Evolutionary conservation across 345 rosid genomes (phyloP).

Genomic region (Gossypium thurberi): DNA sequence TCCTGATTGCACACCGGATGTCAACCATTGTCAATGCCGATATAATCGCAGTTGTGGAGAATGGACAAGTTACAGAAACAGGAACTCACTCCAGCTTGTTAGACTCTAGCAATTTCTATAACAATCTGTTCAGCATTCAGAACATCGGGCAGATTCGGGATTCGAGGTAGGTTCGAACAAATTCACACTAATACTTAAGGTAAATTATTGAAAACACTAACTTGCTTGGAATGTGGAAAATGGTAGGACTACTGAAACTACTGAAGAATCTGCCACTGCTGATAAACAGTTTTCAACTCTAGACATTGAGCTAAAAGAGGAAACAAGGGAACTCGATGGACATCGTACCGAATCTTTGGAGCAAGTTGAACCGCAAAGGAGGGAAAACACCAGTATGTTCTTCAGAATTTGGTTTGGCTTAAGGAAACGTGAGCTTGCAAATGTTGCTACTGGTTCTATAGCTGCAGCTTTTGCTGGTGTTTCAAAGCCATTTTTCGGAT

Average conservation of each 20-base stretch:
- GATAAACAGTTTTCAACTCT: slow-evolving; percentile 9
- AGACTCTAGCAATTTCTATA: slow-evolving; percentile 37
- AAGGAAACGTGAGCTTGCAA: slow-evolving; percentile 32
- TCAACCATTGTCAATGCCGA: slow-evolving; percentile 54
- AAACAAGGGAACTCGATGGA: not conserved
- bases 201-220: not conserved
- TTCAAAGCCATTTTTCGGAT: slow-evolving; percentile 61
- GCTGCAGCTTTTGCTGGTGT: slow-evolving; percentile 67
- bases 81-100: slow-evolving; percentile 54
- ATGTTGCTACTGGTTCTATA: slow-evolving; percentile 33
- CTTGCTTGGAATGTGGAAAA: not conserved
- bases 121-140: slow-evolving; percentile 37
- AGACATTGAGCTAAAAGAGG: slow-evolving; percentile 14
- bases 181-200: not conserved
- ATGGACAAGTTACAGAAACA: slow-evolving; percentile 49
- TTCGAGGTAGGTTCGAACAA: slow-evolving; percentile 32
- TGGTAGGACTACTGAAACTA: slow-evolving; percentile 20
- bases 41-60: slow-evolving; percentile 44
- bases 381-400: slow-evolving; percentile 24
- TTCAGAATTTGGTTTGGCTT: slow-evolving; percentile 56
- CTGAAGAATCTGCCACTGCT: slow-evolving; percentile 14
- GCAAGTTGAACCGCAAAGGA: slow-evolving; percentile 17
- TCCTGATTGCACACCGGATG: slow-evolving; percentile 57
- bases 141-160: slow-evolving; percentile 24
- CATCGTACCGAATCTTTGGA: slow-evolving; percentile 9